phyloP scores from a whole-genome alignment of 176 grass and related monocot genomes.

The Bolboschoenus planiculmis region DNA sequence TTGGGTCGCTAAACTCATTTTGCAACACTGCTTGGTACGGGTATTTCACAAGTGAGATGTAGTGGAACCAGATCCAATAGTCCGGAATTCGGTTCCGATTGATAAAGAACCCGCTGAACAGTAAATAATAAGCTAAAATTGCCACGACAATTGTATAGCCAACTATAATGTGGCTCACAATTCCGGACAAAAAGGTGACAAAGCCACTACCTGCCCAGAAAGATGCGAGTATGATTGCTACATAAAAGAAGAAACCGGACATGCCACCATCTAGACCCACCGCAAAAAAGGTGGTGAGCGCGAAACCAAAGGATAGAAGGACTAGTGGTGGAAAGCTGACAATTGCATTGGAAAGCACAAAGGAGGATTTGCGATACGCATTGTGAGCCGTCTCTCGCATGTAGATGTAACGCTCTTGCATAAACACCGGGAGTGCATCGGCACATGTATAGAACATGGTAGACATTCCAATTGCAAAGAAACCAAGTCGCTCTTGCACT shows the following conservation, averaged over 20 bases:
- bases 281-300: conserved; percentile 52
- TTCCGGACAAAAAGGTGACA: conserved; percentile 67
- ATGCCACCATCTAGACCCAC: conserved; percentile 54
- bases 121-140: conserved; percentile 51
- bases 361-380: conserved; percentile 70
- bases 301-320: conserved; percentile 51
- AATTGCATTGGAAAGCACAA: conserved; percentile 55
- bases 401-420: conserved; percentile 76
- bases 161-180: conserved; percentile 56
- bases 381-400: conserved; percentile 71
- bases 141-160: conserved; percentile 56
- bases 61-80: conserved; percentile 89
- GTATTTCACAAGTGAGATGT: conserved; percentile 75
- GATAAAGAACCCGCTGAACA: conserved; percentile 80
- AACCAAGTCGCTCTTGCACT: conserved; percentile 52
- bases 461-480: conserved; percentile 73
- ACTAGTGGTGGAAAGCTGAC: conserved; percentile 59
- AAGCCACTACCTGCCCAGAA: conserved; percentile 78
- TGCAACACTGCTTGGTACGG: conserved; percentile 85
- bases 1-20: conserved; percentile 59
- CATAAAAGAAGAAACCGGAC: conserved; percentile 46
- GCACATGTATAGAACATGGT: conserved; percentile 82
- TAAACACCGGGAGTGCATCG: conserved; percentile 76
- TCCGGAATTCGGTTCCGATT: conserved; percentile 43
- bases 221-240: conserved; percentile 46